phyloP scores from a whole-genome alignment of 2,329 filamentous ascomycete genomes.

The Fusarium continuum region DNA sequence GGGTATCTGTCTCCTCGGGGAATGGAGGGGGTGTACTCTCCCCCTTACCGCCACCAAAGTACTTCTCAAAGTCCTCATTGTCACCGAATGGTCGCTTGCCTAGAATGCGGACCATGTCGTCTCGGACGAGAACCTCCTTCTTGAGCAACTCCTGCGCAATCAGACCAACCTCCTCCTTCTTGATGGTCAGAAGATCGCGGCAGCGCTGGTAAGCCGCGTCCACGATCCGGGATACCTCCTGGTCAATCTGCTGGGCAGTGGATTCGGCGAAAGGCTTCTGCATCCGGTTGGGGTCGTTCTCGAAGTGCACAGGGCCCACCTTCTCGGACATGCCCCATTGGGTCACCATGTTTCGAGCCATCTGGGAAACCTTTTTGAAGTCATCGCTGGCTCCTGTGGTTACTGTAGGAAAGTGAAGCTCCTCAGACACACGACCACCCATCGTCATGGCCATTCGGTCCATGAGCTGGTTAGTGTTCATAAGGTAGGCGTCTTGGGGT shows the following conservation, averaged over 20 bases:
- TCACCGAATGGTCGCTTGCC: conserved; percentile 88
- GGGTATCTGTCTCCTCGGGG: conserved; percentile 56
- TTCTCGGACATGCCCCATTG: conserved; percentile 98
- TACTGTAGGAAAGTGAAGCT: conserved; percentile 95
- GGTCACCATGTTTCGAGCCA: conserved; percentile 99
- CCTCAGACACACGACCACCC: conserved; percentile 92
- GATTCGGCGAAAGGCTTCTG: conserved; percentile 97
- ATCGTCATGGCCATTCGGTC: conserved; percentile 99
- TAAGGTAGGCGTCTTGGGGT: conserved; percentile 92
- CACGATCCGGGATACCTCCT: conserved; percentile 89
- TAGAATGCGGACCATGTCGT: conserved; percentile 90
- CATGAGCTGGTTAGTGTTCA: conserved; percentile 96
- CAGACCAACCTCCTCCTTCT: conserved; percentile 87
- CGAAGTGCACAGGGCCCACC: conserved; percentile 91
- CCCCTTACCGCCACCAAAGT: conserved; percentile 75
- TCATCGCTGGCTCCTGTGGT: conserved; percentile 95
- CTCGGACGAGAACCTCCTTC: conserved; percentile 90
- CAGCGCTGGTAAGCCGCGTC: conserved; percentile 94
- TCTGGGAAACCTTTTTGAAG: conserved; percentile 96
- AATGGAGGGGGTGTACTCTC: conserved; percentile 67
- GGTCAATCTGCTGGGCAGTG: conserved; percentile 90
- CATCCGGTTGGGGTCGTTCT: conserved; percentile 81
- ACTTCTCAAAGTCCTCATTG: conserved; percentile 88
- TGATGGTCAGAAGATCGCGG: conserved; percentile 80
- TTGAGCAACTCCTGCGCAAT: conserved; percentile 91